Evolutionary conservation across 2,329 filamentous ascomycete species (phyloP).

Genomic region (Pleomassaria siparia): DNA sequence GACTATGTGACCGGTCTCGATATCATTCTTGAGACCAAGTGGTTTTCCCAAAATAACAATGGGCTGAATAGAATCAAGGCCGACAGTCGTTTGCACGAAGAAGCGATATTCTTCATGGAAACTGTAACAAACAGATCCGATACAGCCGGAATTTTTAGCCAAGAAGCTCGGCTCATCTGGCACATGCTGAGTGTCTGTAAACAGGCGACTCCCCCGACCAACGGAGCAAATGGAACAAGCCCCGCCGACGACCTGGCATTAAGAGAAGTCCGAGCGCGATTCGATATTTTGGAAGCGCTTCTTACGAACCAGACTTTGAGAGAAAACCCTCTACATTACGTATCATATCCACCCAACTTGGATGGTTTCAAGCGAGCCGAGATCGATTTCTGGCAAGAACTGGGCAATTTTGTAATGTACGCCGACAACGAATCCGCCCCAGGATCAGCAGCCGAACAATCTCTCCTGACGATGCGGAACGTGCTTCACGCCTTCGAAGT

Average conservation of each 20-base stretch:
- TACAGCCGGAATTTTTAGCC: conserved; percentile 46
- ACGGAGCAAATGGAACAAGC: conserved; percentile 47
- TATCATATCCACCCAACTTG: conserved; percentile 50
- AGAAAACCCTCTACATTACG: conserved; percentile 58
- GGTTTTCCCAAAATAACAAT: conserved; percentile 67
- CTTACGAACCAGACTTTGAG: conserved; percentile 70
- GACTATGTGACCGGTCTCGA: conserved; percentile 39
- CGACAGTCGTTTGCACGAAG: conserved; percentile 46
- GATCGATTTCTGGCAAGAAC: conserved; percentile 78
- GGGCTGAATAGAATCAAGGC: conserved; percentile 51
- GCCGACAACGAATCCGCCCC: conserved; percentile 62
- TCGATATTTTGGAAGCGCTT: conserved; percentile 75
- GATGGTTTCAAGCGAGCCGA: conserved; percentile 51
- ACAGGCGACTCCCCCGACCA: conserved; percentile 35
- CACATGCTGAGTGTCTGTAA: conserved; percentile 58
- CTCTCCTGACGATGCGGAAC: conserved; percentile 65
- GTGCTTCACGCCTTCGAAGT: conserved; percentile 81
- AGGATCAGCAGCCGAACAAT: conserved; percentile 64
- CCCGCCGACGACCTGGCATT: conserved; percentile 57
- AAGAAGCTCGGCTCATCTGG: conserved; percentile 64
- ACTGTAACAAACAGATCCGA: conserved; percentile 32
- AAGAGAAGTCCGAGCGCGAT: conserved; percentile 65
- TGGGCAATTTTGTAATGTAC: conserved; percentile 71
- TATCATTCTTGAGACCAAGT: conserved; percentile 66
- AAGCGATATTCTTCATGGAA: conserved; percentile 38